Conservation (phyloP, 176 grass and related monocot species). For the Eleusine indica region DNA sequence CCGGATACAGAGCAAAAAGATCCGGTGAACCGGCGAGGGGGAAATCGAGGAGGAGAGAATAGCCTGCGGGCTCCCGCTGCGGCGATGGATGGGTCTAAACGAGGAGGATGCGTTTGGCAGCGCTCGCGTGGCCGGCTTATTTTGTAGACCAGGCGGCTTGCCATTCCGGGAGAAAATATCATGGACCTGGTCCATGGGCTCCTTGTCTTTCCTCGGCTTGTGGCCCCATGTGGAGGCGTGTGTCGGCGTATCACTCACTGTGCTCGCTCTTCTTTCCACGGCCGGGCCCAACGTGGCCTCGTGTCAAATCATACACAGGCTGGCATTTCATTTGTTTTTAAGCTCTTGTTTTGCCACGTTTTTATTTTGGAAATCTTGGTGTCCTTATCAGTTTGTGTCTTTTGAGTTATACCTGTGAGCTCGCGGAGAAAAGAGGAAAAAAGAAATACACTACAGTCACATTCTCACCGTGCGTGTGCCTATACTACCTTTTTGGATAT, state of each 20-base stretch:
- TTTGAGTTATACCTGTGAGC: too few species aligned
- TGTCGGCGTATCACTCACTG: background rate
- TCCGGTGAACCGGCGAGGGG: slow-evolving; percentile 11
- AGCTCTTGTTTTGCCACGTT: background rate
- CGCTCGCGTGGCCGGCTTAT: background rate
- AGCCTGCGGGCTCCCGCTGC: background rate
- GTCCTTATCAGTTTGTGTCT: background rate
- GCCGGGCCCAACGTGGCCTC: background rate
- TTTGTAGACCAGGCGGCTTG: slow-evolving; percentile 5
- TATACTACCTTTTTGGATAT: background rate
- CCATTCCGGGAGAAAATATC: slow-evolving; percentile 29
- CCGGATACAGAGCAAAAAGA: background rate
- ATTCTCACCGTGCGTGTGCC: background rate
- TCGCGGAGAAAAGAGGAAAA: too few species aligned
- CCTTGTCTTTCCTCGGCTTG: background rate
- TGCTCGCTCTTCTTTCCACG: background rate
- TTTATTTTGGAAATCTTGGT: background rate
- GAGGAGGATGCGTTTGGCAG: background rate
- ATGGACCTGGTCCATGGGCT: slow-evolving; percentile 35
- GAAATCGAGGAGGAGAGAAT: slow-evolving; percentile 34
- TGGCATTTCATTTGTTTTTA: background rate
- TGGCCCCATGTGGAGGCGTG: slow-evolving; percentile 29
- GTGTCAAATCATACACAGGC: background rate
- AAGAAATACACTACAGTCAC: background rate
- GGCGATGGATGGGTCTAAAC: background rate